Percentiles rank a stretch among this genome's conserved stretches.
phyloP scores from a whole-genome alignment of 2,329 filamentous ascomycete genomes.

The Ustulina deusta region DNA sequence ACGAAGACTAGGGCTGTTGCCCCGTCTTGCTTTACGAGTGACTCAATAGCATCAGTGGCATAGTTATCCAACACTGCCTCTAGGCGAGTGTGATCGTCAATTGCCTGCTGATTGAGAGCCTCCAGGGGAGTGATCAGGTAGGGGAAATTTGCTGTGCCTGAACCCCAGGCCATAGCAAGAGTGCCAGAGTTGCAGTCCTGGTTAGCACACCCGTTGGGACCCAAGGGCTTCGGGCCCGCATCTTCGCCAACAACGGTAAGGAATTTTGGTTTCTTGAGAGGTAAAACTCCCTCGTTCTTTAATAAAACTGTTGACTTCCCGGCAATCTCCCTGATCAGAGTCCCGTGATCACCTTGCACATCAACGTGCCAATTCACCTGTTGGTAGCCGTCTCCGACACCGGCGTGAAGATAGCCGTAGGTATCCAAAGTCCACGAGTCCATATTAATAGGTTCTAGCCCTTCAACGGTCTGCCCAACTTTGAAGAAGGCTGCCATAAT shows the following conservation, averaged over 20 bases:
- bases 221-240: constrained; percentile 77
- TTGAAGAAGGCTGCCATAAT: constrained; percentile 80
- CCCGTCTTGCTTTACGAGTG: constrained; percentile 70
- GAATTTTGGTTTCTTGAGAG: constrained; percentile 81
- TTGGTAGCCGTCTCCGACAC: constrained; percentile 70
- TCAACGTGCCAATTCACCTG: constrained; percentile 85
- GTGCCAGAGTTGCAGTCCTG: constrained; percentile 71
- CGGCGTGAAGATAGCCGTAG: constrained; percentile 75
- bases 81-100: constrained; percentile 68
- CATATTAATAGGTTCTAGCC: constrained; percentile 76
- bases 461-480: constrained; percentile 65
- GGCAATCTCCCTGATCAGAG: constrained; percentile 79
- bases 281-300: constrained; percentile 84
- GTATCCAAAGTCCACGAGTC: constrained; percentile 87
- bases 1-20: constrained; percentile 87
- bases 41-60: constrained; percentile 70
- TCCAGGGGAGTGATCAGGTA: constrained; percentile 81
- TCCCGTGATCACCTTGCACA: constrained; percentile 80
- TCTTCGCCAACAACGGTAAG: constrained; percentile 86
- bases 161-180: constrained; percentile 83
- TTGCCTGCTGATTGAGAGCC: constrained; percentile 73
- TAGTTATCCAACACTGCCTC: constrained; percentile 77
- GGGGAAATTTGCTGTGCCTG: constrained; percentile 78
- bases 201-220: constrained; percentile 83
- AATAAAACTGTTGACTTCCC: constrained; percentile 87